These are phyloP conservation scores for Raffaelea deltoideospora DNA, from an alignment of 2,329 filamentous ascomycete genomes.

Conservation along the genomic window DNA sequence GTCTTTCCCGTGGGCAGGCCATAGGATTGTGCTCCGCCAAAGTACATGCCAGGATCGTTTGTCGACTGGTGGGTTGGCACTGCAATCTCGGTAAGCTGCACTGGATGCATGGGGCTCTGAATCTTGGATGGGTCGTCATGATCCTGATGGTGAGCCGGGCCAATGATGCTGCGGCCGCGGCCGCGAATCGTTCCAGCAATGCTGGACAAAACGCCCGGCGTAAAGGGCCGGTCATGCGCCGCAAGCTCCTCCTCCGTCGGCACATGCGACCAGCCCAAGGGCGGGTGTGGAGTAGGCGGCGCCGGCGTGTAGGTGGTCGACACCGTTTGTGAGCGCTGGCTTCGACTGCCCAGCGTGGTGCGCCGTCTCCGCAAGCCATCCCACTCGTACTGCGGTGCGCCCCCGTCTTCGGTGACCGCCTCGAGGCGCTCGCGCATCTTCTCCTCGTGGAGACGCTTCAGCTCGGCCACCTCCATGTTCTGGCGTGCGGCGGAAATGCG, in stretches of 20 bases:
- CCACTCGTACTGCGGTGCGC: conserved; percentile 55
- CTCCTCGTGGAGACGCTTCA: conserved; percentile 65
- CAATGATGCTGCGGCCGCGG: conserved; percentile 24
- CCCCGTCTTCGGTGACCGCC: conserved; percentile 57
- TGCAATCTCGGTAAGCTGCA: conserved; percentile 46
- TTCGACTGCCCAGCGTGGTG: conserved; percentile 26
- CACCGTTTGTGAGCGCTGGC: conserved; percentile 14
- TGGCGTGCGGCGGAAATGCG: conserved; percentile 62
- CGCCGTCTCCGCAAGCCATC: conserved; percentile 71
- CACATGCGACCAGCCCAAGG: conserved; percentile 77
- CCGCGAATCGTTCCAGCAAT: conserved; percentile 41
- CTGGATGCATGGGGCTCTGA: conserved; percentile 43
- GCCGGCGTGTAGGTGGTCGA: conserved; percentile 17
- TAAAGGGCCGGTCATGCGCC: conserved; percentile 33
- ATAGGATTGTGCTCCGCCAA: conserved; percentile 28
- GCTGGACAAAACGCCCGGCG: conserved; percentile 34
- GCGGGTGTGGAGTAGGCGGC: conserved; percentile 42
- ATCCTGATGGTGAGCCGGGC: conserved; percentile 22
- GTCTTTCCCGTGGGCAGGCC: conserved; percentile 30
- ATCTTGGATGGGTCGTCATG: conserved; percentile 17
- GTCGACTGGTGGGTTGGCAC: conserved; percentile 28
- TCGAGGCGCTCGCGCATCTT: conserved; percentile 55
- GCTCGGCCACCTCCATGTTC: conserved; percentile 67
- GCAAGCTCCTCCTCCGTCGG: conserved; percentile 49
- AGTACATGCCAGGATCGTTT: conserved; percentile 13